Evolutionary conservation across 345 rosid genomes (phyloP).

Genomic region (Ceriops decandra): DNA sequence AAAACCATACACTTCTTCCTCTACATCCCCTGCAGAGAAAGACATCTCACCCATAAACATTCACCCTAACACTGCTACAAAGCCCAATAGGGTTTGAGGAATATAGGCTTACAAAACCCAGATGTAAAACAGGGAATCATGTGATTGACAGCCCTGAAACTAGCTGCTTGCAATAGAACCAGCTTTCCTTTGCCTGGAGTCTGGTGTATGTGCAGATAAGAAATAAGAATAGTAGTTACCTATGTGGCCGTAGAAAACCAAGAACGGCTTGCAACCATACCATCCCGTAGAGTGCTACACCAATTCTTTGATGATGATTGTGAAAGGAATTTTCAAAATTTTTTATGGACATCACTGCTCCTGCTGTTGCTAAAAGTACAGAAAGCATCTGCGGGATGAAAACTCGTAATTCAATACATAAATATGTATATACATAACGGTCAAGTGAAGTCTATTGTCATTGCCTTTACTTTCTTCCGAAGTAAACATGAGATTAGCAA

Average conservation of each 20-base stretch:
- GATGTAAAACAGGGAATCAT: no score
- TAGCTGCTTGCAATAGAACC: no score
- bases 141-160: no score
- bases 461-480: slow-evolving; percentile 31
- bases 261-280: slow-evolving; percentile 72
- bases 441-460: background rate
- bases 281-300: slow-evolving; percentile 58
- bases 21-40: slow-evolving; percentile 39
- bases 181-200: no score
- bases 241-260: slow-evolving; percentile 57
- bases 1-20: slow-evolving; percentile 52
- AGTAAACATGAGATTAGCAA: slow-evolving; percentile 26
- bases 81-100: no score
- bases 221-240: slow-evolving; percentile 31
- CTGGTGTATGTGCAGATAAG: no score
- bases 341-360: slow-evolving; percentile 69
- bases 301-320: slow-evolving; percentile 79
- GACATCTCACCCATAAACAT: background rate
- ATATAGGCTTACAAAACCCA: no score
- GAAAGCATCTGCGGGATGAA: slow-evolving; percentile 46
- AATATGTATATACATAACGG: background rate
- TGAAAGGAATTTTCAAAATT: slow-evolving; percentile 68
- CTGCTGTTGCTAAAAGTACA: slow-evolving; percentile 59
- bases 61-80: no score
- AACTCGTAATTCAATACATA: background rate